Percentiles rank a stretch among this genome's conserved stretches.
Evolutionary conservation across 805 yeast genomes (phyloP).

Genomic region (Brettanomyces sp.): DNA sequence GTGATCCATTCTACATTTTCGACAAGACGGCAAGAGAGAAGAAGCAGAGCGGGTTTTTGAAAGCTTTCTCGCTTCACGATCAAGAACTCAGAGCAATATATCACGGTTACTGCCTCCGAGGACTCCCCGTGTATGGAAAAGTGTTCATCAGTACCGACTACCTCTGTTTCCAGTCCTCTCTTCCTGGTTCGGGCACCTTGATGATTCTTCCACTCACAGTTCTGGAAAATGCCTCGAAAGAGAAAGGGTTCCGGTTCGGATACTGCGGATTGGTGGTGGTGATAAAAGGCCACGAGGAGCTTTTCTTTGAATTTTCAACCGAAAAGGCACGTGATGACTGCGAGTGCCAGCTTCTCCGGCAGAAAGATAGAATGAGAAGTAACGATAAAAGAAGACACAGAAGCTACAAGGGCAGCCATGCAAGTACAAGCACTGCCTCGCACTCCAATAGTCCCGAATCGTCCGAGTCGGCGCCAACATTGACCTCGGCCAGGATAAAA

Average conservation of each 20-base stretch:
- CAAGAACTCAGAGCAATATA: constrained; percentile 58
- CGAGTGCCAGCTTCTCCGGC: constrained; percentile 41
- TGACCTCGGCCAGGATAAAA: constrained; percentile 51
- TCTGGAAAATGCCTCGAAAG: constrained; percentile 59
- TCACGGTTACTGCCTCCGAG: constrained; percentile 56
- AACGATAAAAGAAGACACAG: constrained; percentile 9
- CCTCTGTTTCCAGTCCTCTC: constrained; percentile 71
- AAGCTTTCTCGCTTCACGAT: constrained; percentile 55
- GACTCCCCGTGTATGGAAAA: constrained; percentile 77
- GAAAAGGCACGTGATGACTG: constrained; percentile 64
- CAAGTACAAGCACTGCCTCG: neutral
- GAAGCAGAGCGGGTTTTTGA: constrained; percentile 17
- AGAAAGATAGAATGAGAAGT: constrained; percentile 31
- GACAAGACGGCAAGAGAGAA: neutral
- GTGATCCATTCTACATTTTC: constrained; percentile 1
- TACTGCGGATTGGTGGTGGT: constrained; percentile 65
- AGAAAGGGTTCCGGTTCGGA: constrained; percentile 59
- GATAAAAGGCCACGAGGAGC: constrained; percentile 66
- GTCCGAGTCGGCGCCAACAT: neutral
- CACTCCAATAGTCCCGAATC: neutral
- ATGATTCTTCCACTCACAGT: constrained; percentile 77
- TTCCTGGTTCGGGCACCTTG: constrained; percentile 69
- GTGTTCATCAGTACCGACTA: constrained; percentile 59
- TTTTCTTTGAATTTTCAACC: constrained; percentile 69
- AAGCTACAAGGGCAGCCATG: neutral